Evolutionary conservation across 768 basidiomycete genomes (phyloP), one percentile per base, ranked within the genome.

Genomic region (Pleurotus tuber-regium): DNA sequence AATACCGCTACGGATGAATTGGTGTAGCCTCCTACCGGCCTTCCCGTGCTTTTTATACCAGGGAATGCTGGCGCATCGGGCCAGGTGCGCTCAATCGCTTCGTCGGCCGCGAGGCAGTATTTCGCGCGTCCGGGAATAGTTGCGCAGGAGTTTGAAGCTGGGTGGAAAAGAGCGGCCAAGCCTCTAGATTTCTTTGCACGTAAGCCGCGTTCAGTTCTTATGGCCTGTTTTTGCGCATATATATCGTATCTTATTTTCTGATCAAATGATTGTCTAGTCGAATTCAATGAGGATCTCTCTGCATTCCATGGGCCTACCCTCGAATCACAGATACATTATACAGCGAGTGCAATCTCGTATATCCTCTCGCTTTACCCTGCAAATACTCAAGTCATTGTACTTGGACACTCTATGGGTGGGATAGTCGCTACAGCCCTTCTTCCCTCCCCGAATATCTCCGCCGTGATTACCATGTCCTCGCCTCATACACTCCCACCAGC

Each of bases 381-480:
- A 11, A 63, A 77, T 48, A 85, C 89, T 2, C 60, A 70, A 29
- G 81, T 98, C 50, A 79, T 88, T 41, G 62, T 98, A 52, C 72
- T 98, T 65, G 97, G 89, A 2, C 96, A 98, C 65, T 98, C 95
- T 9, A 99, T 99, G 97, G 97, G 97, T 19, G 97, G 97, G 8
- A 72, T 96, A 41, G 93, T 96, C 4, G 92, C 91, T 7, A 83
- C 84, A 0, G 84, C 89, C 4, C 74, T 95, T 11, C 79, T 95
- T 8, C 82, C 88, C 1, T 81, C 84, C 4, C 57, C 64, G 6
- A 66, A 82, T 49, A 82, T 96, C 33, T 82, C 87, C 7, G 81
- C 85, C 0, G 77, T 98, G 53, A 80, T 98, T 61, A 98, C 97
- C n/a, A 90, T 99, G 89, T 93, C 93, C 0, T 91, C 96, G 0